Evolutionary conservation across 2,329 filamentous ascomycete genomes (phyloP).

Genomic region (Ceratocystis ficicola): DNA sequence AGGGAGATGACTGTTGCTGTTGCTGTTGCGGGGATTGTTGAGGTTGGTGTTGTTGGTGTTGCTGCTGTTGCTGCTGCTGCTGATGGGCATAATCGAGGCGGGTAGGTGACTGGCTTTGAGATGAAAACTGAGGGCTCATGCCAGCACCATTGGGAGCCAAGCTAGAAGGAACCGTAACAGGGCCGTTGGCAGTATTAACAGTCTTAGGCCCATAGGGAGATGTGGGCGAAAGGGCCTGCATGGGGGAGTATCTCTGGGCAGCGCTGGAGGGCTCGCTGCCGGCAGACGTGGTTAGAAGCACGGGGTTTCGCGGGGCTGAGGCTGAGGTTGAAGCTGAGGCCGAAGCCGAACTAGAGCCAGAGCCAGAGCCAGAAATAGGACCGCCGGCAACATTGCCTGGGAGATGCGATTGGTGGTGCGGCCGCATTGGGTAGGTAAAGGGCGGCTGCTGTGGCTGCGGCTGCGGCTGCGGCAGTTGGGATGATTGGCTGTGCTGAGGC

Average conservation of each 20-base stretch:
- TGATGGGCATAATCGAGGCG: conserved; percentile 48
- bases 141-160: conserved; percentile 71
- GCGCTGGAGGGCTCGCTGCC: conserved; percentile 60
- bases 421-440: conserved; percentile 73
- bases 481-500: conserved; percentile 26
- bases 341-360: conserved; percentile 24
- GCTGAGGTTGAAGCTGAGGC: conserved; percentile 41
- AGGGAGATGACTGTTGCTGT: conserved; percentile 11
- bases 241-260: conserved; percentile 87
- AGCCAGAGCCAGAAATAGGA: conserved; percentile 25
- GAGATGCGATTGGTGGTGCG: conserved; percentile 63
- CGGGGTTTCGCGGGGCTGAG: conserved; percentile 46
- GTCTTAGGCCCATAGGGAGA: conserved; percentile 61
- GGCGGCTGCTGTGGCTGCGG: conserved; percentile 47
- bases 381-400: conserved; percentile 35
- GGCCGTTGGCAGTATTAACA: conserved; percentile 46
- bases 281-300: conserved; percentile 27
- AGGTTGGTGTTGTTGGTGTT: conserved; percentile 22
- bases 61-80: conserved; percentile 19
- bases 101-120: conserved; percentile 64
- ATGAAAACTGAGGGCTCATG: conserved; percentile 50
- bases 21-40: conserved; percentile 6
- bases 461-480: conserved; percentile 40
- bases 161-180: conserved; percentile 71
- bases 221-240: conserved; percentile 75